Evolutionary conservation across 164 flowering plant genomes (phyloP), one percentile per base, ranked within the genome.

Genomic region (Berberis thunbergii): DNA sequence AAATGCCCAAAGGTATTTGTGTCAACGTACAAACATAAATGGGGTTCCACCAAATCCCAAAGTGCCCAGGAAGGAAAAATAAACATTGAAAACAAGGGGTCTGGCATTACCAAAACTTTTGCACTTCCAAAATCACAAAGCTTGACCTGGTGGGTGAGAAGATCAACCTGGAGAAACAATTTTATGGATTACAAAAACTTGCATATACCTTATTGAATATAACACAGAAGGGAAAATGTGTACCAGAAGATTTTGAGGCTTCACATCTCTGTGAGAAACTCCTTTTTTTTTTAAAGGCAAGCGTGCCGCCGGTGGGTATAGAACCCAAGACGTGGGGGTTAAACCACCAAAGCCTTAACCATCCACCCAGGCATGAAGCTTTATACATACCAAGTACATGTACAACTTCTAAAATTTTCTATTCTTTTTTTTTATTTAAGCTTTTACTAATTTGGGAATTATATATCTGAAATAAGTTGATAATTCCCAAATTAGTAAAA

Each of bases 101-200:
- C 5, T 52, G 68, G 43, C 62, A 76, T 57, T 74, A 86, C 91
- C 74, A 87, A 70, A 61, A 83, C 84, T 83, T 92, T 92, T 53
- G 98, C 97, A 75, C 98, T 92, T 64, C 98, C 98, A 78, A 92
- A 92, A 72, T 92, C 98, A 67, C 98, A 92, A 62, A 92, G 87
- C 77, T 92, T 92, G 60, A 90, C 94, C 70, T 88, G 91, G 69
- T 93, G 97, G 7, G 94, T 88, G 4, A 84, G 82, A 49, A 92
- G 88, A 74, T 93, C 95, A 69, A 93, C 97, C 98, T 93, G 78
- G 53, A 64, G 39, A 68, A 69, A n/a, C 44, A 39, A 54, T 59
- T 53, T 6, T 2, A 40, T 43, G 43, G 6, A 60, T 48, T 72
- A 46, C 45, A 64, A 42, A 44, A 63, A 53, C 13, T 7, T 13